Evolutionary conservation across 148 eudicot genomes (phyloP).

Genomic region (Amaranthus cruentus): DNA sequence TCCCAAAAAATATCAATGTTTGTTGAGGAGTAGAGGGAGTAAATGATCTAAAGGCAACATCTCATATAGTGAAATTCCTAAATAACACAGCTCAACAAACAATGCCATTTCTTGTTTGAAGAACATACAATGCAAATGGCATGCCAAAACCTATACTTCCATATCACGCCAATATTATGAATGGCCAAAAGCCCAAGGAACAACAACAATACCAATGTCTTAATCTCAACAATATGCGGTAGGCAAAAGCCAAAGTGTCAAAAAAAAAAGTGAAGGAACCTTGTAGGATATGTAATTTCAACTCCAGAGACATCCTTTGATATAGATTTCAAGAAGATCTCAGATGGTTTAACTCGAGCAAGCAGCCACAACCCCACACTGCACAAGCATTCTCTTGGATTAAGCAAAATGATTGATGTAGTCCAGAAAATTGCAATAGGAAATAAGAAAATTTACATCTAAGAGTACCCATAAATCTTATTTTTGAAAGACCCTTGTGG

Average conservation of each 20-base stretch:
- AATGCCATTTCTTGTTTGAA: neutral
- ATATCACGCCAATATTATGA: neutral
- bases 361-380: conserved; percentile 81
- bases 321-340: conserved; percentile 85
- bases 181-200: neutral
- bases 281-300: conserved; percentile 72
- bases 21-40: neutral
- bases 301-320: conserved; percentile 67
- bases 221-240: too few relatives aligned
- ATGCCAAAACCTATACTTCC: neutral
- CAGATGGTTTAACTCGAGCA: conserved; percentile 89
- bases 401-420: conserved; percentile 9
- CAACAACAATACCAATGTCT: too few relatives aligned
- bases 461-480: conserved; percentile 82
- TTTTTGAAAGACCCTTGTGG: conserved; percentile 78
- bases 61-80: neutral
- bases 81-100: neutral
- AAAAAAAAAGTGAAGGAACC: conserved; percentile 38
- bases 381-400: conserved; percentile 14
- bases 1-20: too few relatives aligned
- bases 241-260: neutral
- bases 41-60: neutral
- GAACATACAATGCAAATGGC: neutral
- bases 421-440: neutral
- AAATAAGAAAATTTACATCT: conserved; percentile 22